A percentile compares a stretch with the other conserved stretches of the same genome.
These are phyloP conservation scores for Rosa lucieae DNA, from an alignment of 306 rosid genomes.

Conservation along the genomic window DNA sequence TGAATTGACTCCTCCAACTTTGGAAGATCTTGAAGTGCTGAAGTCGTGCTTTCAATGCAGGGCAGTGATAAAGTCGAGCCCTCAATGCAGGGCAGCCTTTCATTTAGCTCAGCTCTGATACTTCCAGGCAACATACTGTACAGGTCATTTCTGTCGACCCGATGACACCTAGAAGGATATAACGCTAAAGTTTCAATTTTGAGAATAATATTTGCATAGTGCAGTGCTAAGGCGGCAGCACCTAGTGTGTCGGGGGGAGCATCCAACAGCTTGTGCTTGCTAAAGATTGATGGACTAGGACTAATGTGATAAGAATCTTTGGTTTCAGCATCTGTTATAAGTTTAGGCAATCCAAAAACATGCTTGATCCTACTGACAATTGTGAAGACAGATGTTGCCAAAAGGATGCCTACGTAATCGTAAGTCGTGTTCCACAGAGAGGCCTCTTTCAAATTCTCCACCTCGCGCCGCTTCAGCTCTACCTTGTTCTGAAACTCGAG, in stretches of 20 bases:
- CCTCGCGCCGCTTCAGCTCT: slow-evolving; percentile 68
- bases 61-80: slow-evolving; percentile 25
- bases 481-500: slow-evolving; percentile 76
- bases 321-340: slow-evolving; percentile 39
- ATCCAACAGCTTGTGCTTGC: slow-evolving; percentile 53
- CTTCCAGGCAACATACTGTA: slow-evolving; percentile 83
- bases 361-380: slow-evolving; percentile 62
- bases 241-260: slow-evolving; percentile 33
- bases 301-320: slow-evolving; percentile 46
- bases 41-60: background rate
- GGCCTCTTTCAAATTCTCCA: slow-evolving; percentile 57
- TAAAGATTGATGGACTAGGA: slow-evolving; percentile 34
- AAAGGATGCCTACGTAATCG: slow-evolving; percentile 56
- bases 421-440: slow-evolving; percentile 83
- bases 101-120: slow-evolving; percentile 59
- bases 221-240: slow-evolving; percentile 28
- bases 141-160: slow-evolving; percentile 68
- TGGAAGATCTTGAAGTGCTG: slow-evolving; percentile 65
- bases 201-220: slow-evolving; percentile 75
- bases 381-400: slow-evolving; percentile 75
- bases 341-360: slow-evolving; percentile 54
- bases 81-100: slow-evolving; percentile 61
- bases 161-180: slow-evolving; percentile 63
- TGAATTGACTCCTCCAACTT: slow-evolving; percentile 27
- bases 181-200: slow-evolving; percentile 71